Base-by-base conservation (phyloP, 73 alveolate species). In the Symbiodinium pilosum region DNA sequence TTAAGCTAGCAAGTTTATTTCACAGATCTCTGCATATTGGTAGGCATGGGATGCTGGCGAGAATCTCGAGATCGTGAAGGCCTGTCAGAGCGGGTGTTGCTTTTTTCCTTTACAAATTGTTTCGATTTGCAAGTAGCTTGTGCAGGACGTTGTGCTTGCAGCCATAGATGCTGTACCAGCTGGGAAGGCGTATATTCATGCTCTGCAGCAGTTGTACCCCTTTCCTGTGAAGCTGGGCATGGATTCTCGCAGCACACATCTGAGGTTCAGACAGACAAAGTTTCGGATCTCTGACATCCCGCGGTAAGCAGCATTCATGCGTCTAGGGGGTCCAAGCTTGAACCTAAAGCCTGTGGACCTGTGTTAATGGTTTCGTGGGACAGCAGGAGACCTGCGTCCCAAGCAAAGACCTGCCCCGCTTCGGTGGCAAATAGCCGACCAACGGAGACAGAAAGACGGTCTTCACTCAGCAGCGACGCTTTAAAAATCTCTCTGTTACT, bases 221-320 rank as follows among this genome's bases (percentile, higher is more conserved):
- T 18, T 64, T 64, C 81, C 5, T 64, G 20, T 8, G 39, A 64
- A 64, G 5, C 39, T 14, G 38, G 0, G 38, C 20, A 11, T 59
- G 14, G 11, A 12, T 42, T 28, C 14, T 20, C 52, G 39, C 36
- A 4, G n/a, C n/a, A n/a, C n/a, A n/a, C n/a, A n/a, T 52, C 52
- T 36, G 20, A 89, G 97, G 97, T 69, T 77, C 77, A 28, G 88
- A 52, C 77, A 12, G 89, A 68, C 87, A 69, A 43, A 30, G 52
- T 91, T 32, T 91, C 97, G 14, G 97, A 91, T 69, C 97, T 91
- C 52, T 91, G 97, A 91, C 42, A 20, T 28, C 39, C 41, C 77
- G 38, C 21, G 77, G n/a, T n/a, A n/a, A n/a, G n/a, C n/a, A n/a
- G n/a, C n/a, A n/a, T n/a, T n/a, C n/a, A n/a, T n/a, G n/a, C n/a